Evolutionary conservation across 106 monocot genomes (phyloP), one percentile per base, ranked within the genome.

Genomic region (Dendrobium chrysotoxum): DNA sequence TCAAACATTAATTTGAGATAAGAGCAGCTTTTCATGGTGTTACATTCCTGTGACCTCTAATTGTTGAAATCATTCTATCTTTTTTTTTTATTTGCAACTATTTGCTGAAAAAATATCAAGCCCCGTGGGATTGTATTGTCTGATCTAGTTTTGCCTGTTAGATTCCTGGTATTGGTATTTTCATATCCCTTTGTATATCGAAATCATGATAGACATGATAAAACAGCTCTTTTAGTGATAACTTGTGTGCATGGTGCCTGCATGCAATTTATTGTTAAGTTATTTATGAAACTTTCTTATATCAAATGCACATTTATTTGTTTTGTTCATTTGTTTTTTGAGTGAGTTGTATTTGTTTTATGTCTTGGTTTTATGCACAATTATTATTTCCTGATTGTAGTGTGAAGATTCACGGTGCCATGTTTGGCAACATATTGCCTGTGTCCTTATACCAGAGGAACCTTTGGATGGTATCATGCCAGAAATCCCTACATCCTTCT

Each of bases 391-490:
- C 53, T 75, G 41, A 58, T 83, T 88, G 74, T 82, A 95, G 95
- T 93, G 95, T 89, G 89, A 86, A 31, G 92, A 89, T 81, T 23
- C 72, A 10, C 80, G 81, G 35, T 95, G 95, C 58, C 85, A 78
- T 40, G 77, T 86, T 54, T 93, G 89, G 95, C 95, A 95, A 79
- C 95, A 95, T 80, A 82, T 89, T 53, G 71, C 70, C 53, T 95
- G 95, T 88, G 91, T 95, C 46, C 83, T 95, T 84, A 85, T 92
- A 73, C 86, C 94, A 31, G 92, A 95, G 80, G 88, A 92, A 79
- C 78, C 86, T 67, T 47, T 79, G 26, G 92, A 91, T 76, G 86
- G 84, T 80, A 55, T 80, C 81, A 75, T 53, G 72, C 85, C 93
- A 75, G 89, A 89, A 75, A 30, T 89, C 72, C 91, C 89, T 41